A percentile compares a stretch with the other conserved stretches of the same genome.
phyloP scores from a whole-genome alignment of 1,139 yeast species.

The Candida albicans region DNA sequence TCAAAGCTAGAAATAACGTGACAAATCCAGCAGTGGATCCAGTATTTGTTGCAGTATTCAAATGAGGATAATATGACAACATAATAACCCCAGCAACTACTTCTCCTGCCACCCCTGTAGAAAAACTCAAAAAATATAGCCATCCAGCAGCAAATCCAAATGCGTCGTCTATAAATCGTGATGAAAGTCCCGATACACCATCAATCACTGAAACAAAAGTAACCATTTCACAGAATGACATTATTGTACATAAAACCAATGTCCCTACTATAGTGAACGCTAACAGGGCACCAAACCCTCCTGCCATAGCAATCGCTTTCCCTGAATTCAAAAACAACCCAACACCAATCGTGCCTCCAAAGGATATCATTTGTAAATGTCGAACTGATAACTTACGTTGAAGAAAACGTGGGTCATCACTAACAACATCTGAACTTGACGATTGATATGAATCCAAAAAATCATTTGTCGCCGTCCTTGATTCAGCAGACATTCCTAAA shows the following conservation, averaged over 20 bases:
- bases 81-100: constrained; percentile 77
- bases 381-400: constrained; percentile 64
- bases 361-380: constrained; percentile 77
- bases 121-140: constrained; percentile 73
- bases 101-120: constrained; percentile 76
- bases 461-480: constrained; percentile 13
- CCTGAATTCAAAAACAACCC: constrained; percentile 79
- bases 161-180: constrained; percentile 82
- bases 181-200: constrained; percentile 72
- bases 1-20: constrained; percentile 52
- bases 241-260: constrained; percentile 66
- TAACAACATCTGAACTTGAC: constrained; percentile 5
- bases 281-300: constrained; percentile 76
- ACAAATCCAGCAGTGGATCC: constrained; percentile 66
- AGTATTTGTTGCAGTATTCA: constrained; percentile 47
- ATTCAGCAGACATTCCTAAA: constrained; percentile 8
- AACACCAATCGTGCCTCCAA: constrained; percentile 85
- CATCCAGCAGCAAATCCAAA: constrained; percentile 83
- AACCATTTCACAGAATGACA: constrained; percentile 84
- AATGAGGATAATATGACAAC: constrained; percentile 61
- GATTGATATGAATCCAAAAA: constrained; percentile 12
- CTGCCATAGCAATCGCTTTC: constrained; percentile 72
- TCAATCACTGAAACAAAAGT: constrained; percentile 80
- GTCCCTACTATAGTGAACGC: constrained; percentile 70
- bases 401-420: constrained; percentile 15